Evolutionary conservation across 495 filamentous ascomycete genomes (phyloP), one percentile per base, ranked within the genome.

Genomic region (Aspergillus mulundensis): DNA sequence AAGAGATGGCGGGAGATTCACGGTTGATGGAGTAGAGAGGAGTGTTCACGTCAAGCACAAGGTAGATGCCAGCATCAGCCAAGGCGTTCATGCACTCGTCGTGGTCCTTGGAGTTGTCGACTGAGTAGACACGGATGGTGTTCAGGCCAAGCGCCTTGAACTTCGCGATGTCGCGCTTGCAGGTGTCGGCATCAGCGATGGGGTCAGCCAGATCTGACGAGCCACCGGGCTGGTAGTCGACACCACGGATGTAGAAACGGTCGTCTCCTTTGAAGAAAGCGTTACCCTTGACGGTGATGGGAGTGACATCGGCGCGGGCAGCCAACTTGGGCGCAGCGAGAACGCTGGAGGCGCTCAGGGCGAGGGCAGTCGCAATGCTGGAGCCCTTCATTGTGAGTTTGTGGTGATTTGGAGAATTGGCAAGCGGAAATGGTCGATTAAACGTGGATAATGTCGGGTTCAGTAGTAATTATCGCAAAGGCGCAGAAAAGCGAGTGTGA

Each of bases 141-240:
- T 97, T 97, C 67, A 96, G 76, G 43, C 91, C 90, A 8, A 97
- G 77, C 60, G 91, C 82, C 70, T 87, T 81, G 82, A 96, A 96
- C 59, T 90, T 75, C 16, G 76, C 71, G 66, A 96, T 88, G 70
- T 97, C 93, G 53, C 93, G 88, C 66, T 81, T 81, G 81, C 93
- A 97, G 52, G 73, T 72, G 0, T 70, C 68, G 16, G 71, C 62
- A 63, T 95, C 84, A 48, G 90, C 85, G 47, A 97, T 84, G 42
- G 93, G 92, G 62, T 98, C 93, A 18, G 68, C 63, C 52, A 88
- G 80, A 50, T 84, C 75, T 20, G 90, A 92, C 19, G 89, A 87
- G 57, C 93, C 93, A 58, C 93, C 91, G 47, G 92, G 92, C 70
- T 96, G 92, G 73, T 95, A 97, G 78, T 96, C 93, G 60, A 97